Base-by-base conservation (phyloP, 176 grass and related monocot species). In the Avena atlantica region DNA sequence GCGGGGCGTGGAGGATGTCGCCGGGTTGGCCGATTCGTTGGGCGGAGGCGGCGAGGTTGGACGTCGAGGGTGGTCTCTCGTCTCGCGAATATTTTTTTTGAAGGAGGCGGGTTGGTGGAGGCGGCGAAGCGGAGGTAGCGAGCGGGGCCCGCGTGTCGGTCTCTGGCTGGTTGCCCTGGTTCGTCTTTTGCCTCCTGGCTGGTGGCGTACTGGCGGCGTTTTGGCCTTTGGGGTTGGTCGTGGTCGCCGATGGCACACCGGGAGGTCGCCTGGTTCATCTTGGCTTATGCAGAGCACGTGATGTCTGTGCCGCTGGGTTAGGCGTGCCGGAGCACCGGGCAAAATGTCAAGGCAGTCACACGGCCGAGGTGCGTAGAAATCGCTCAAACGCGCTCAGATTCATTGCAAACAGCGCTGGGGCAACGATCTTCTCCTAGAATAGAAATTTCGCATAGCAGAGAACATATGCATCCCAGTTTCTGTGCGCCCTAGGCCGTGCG, bases 11-110 rank as follows among this genome's bases (percentile, higher is more conserved):
- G 81, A 6, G 17, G 70, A 64, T 62, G 20, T 37, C 76, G 82
- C 31, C 59, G 73, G 66, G 21, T 76, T 77, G 34, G 34, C 13
- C 5, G 76, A 27, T 71, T 84, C 27, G 71, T 55, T 67, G 53
- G 81, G 68, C 89, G 76, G 79, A 69, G 81, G 40, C 62, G 56
- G 55, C 82, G 89, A 87, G 68, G 85, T 87, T 81, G 68, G 25
- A 50, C 70, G 25, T 17, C 27, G 57, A 87, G 23, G 79, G 48
- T 60, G 16, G 6, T 70, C 36, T 67, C 36, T 82, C 40, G 40
- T 89, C 74, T 63, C 13, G 77, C 58, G 53, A 72, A 9, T 61
- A 57, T 83, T 66, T 29, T 14, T 48, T 84, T 90, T 87, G 85
- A 79, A 83, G 74, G 74, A 73, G 65, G 68, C 37, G 36, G 62